These are phyloP conservation scores for Fusarium staphyleae DNA, from an alignment of 2,329 filamentous ascomycete species.

Conservation along the genomic window DNA sequence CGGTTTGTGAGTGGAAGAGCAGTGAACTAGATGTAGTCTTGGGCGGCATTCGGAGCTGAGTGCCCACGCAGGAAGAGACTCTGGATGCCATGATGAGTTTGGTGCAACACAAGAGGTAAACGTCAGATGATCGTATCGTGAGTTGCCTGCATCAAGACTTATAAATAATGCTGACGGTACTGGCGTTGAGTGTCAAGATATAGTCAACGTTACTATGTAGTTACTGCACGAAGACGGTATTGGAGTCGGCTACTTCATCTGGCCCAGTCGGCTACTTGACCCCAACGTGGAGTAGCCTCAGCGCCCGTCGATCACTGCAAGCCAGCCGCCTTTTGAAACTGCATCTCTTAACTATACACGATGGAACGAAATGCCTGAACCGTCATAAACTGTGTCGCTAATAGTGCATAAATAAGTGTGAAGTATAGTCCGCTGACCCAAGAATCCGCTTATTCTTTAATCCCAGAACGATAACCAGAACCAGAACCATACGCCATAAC, in stretches of 20 bases:
- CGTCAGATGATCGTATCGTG: no score
- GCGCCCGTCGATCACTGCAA: background rate
- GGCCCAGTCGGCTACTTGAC: constrained; percentile 4
- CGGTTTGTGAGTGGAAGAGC: background rate
- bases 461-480: background rate
- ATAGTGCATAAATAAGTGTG: constrained; percentile 1
- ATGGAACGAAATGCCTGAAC: background rate
- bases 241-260: background rate
- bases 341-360: background rate
- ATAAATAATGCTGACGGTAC: no score
- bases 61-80: background rate
- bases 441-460: constrained; percentile 17
- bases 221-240: background rate
- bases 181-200: background rate
- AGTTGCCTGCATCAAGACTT: background rate
- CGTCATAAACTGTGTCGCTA: constrained; percentile 15
- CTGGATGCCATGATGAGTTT: background rate
- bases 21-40: background rate
- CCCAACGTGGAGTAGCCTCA: background rate
- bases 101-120: background rate
- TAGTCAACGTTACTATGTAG: no score
- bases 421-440: constrained; percentile 3
- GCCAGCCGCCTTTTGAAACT: background rate
- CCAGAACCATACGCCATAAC: constrained; percentile 11
- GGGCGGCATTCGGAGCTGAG: no score